These are phyloP conservation scores for Aspergillus puulaauensis DNA, from an alignment of 2,329 filamentous ascomycete species.

Conservation along the genomic window DNA sequence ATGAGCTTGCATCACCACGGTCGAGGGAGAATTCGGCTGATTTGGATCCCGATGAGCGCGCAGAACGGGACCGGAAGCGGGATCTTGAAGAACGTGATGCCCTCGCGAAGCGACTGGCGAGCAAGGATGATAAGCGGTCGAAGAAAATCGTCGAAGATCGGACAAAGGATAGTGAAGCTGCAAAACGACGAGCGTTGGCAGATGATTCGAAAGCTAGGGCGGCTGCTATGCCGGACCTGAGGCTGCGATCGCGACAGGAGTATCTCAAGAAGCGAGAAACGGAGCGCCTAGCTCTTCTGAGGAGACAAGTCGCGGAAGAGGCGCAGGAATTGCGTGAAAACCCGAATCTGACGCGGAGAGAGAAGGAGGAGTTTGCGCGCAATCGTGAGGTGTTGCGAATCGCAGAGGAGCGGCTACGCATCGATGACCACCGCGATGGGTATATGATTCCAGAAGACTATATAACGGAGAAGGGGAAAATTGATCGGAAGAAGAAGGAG, in stretches of 20 bases:
- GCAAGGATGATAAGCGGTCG: conserved; percentile 68
- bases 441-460: conserved; percentile 95
- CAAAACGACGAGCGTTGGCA: conserved; percentile 61
- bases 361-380: conserved; percentile 84
- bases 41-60: conserved; percentile 60
- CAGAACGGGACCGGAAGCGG: conserved; percentile 59
- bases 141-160: conserved; percentile 67
- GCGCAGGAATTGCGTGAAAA: conserved; percentile 76
- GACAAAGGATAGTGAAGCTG: conserved; percentile 57
- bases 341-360: conserved; percentile 69
- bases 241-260: conserved; percentile 81
- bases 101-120: conserved; percentile 72
- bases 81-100: conserved; percentile 76
- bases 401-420: conserved; percentile 78
- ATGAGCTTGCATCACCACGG: conserved; percentile 42
- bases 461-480: conserved; percentile 88
- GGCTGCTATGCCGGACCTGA: conserved; percentile 75
- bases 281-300: conserved; percentile 79
- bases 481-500: conserved; percentile 82
- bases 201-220: conserved; percentile 67
- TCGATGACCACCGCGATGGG: conserved; percentile 89
- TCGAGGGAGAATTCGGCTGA: conserved; percentile 42
- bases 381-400: conserved; percentile 80
- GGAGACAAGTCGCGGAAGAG: conserved; percentile 89
- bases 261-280: conserved; percentile 92